Conservation (phyloP, 805 yeast genomes). For the Pichia sporocuriosa region DNA sequence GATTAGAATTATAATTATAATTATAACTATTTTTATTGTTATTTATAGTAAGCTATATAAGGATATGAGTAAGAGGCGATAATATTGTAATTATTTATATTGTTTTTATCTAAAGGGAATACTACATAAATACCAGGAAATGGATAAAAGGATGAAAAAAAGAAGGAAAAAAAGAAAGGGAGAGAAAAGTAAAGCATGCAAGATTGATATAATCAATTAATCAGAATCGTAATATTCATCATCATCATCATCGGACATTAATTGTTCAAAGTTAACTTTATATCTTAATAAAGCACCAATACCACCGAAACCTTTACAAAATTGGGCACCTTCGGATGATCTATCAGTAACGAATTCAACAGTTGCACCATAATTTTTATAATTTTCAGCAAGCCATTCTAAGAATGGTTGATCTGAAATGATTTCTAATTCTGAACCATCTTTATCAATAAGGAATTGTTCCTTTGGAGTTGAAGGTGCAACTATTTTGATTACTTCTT, state of each 20-base stretch:
- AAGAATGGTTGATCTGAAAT: constrained; percentile 77
- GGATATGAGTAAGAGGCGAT: too few relatives aligned
- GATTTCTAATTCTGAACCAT: constrained; percentile 87
- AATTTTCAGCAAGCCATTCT: constrained; percentile 98
- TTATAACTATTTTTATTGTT: background rate
- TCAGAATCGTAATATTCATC: constrained; percentile 54
- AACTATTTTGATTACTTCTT: constrained; percentile 64
- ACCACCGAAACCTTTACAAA: constrained; percentile 98
- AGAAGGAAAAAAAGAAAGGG: constrained; percentile 4
- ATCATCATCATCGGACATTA: constrained; percentile 82
- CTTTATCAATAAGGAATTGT: constrained; percentile 70
- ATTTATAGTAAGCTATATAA: too few relatives aligned
- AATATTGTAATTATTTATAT: too few relatives aligned
- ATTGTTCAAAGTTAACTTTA: constrained; percentile 94
- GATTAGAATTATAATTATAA: background rate
- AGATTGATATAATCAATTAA: constrained; percentile 26
- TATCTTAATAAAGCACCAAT: constrained; percentile 94
- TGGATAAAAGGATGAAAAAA: too few relatives aligned
- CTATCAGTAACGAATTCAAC: constrained; percentile 95
- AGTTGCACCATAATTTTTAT: constrained; percentile 88
- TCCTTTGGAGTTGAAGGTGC: constrained; percentile 70
- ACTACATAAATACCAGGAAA: too few relatives aligned
- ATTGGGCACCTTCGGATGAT: constrained; percentile 98
- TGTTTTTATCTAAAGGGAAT: background rate
- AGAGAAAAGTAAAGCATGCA: constrained; percentile 1